Conservation (phyloP, 176 grass and related monocot genomes). For the Aegilops bicornis region DNA sequence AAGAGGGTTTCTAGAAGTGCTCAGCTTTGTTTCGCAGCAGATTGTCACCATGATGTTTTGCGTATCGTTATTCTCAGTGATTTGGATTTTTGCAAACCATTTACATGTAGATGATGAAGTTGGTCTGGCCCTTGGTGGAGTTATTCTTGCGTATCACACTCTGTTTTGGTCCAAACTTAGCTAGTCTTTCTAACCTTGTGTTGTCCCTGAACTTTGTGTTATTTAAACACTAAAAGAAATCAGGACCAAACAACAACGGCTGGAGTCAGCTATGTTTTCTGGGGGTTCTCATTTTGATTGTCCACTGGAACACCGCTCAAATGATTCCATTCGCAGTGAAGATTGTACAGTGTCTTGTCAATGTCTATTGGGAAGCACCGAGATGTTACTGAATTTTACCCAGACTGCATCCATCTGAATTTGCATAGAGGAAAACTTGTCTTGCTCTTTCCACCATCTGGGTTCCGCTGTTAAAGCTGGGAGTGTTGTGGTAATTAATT, state of each 20-base stretch:
- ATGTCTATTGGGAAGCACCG: neutral
- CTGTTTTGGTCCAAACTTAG: neutral
- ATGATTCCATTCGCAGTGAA: neutral
- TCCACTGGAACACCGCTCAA: neutral
- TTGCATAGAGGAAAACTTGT: neutral
- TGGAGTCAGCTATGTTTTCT: neutral
- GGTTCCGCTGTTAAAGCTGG: too few relatives aligned
- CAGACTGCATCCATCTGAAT: neutral
- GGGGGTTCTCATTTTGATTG: neutral
- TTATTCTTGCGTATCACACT: neutral
- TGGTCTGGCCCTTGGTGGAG: neutral
- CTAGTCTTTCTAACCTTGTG: neutral
- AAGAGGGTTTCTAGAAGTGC: neutral
- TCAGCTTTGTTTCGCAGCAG: neutral
- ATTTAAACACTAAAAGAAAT: neutral
- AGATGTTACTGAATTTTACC: too few relatives aligned
- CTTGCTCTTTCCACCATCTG: neutral
- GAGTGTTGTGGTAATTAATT: too few relatives aligned
- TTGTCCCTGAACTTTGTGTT: neutral
- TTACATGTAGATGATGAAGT: neutral
- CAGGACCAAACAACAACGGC: neutral
- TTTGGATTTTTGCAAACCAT: neutral
- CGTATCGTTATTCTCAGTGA: neutral
- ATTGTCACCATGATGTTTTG: neutral
- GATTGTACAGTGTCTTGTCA: neutral